These are phyloP conservation scores for Melastoma malabathricum DNA, from an alignment of 345 rosid species.

Conservation along the genomic window DNA sequence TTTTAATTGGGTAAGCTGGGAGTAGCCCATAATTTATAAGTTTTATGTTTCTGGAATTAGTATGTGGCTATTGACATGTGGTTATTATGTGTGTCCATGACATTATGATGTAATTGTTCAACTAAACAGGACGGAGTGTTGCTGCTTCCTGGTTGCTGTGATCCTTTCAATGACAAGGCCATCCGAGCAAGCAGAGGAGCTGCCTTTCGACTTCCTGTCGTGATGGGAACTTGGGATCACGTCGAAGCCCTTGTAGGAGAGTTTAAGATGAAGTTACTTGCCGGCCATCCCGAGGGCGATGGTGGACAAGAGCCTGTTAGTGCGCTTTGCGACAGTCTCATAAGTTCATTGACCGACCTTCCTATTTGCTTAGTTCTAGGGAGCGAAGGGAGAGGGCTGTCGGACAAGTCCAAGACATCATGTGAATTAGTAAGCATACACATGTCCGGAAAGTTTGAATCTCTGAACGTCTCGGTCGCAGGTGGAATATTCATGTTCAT, in stretches of 20 bases:
- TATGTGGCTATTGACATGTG: too few relatives aligned
- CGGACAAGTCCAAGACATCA: constrained; percentile 33
- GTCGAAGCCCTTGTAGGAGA: constrained; percentile 37
- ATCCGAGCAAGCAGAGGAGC: constrained; percentile 92
- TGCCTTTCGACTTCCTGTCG: constrained; percentile 69
- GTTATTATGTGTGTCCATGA: too few relatives aligned
- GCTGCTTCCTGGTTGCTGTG: constrained; percentile 93
- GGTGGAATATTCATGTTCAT: constrained; percentile 82
- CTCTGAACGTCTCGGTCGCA: constrained; percentile 90
- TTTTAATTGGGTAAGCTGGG: constrained; percentile 62
- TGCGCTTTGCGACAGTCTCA: constrained; percentile 30
- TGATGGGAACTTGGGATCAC: constrained; percentile 63
- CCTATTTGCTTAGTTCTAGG: constrained; percentile 76
- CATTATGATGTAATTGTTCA: not conserved
- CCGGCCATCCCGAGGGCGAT: constrained; percentile 62
- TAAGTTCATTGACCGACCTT: constrained; percentile 29
- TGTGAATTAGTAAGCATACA: constrained; percentile 82
- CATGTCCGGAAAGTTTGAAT: constrained; percentile 72
- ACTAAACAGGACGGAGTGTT: constrained; percentile 62
- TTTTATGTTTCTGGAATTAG: not conserved
- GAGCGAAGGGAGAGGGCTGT: constrained; percentile 76
- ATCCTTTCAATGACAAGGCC: constrained; percentile 83
- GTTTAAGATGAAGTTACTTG: constrained; percentile 64
- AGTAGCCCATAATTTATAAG: not conserved
- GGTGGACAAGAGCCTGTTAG: constrained; percentile 25